phyloP scores from a whole-genome alignment of 208 protist species.

The Leishmania arabica region DNA sequence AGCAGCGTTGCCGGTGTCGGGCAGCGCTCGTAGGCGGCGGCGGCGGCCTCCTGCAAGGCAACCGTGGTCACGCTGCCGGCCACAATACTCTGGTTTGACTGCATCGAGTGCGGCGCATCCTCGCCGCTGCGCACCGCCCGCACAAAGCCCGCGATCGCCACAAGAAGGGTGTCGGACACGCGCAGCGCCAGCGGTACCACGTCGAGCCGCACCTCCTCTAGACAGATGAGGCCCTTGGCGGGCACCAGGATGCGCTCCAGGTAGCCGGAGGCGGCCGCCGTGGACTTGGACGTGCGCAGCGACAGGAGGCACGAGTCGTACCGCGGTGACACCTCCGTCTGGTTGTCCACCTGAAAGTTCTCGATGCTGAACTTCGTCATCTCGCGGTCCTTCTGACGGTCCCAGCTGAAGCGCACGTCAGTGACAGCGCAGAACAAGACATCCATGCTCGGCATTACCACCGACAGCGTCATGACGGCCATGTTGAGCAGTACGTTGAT shows the following conservation, averaged over 20 bases:
- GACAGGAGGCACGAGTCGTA: conserved; percentile 79
- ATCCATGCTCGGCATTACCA: conserved; percentile 65
- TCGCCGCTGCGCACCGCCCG: conserved; percentile 23
- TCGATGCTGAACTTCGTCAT: conserved; percentile 59
- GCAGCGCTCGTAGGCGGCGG: conserved; percentile 29
- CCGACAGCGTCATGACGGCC: conserved; percentile 55
- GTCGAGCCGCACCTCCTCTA: conserved; percentile 83
- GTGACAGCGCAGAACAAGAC: conserved; percentile 70
- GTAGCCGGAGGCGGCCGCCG: conserved; percentile 50
- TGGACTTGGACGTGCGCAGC: conserved; percentile 43
- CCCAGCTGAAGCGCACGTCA: conserved; percentile 70
- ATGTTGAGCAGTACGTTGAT: conserved; percentile 72
- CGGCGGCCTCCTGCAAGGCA: conserved; percentile 24
- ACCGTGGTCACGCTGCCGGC: conserved; percentile 16
- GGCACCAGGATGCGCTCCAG: conserved; percentile 61
- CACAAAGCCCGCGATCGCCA: conserved; percentile 53
- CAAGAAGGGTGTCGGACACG: conserved; percentile 80
- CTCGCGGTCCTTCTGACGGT: conserved; percentile 51
- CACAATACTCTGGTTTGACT: conserved; percentile 19
- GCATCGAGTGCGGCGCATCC: not conserved
- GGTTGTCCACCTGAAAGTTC: conserved; percentile 91
- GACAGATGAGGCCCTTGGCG: conserved; percentile 55
- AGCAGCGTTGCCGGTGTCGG: conserved; percentile 51
- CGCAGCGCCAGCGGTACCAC: conserved; percentile 74
- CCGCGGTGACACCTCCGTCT: conserved; percentile 72